phyloP scores from a whole-genome alignment of 1,139 yeast species.

The Pichia sp. region DNA sequence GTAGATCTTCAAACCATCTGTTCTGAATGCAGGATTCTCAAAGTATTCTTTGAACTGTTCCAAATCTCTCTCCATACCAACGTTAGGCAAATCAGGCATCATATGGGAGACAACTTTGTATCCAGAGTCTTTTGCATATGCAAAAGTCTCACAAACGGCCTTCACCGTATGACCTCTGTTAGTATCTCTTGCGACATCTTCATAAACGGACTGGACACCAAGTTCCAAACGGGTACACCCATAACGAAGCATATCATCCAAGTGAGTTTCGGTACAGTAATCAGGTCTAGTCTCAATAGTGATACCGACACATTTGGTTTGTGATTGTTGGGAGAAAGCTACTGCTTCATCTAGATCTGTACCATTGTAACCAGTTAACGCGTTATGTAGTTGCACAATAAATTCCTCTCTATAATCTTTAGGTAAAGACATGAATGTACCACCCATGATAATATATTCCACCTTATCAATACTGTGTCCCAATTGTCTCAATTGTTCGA shows the following conservation, averaged over 20 bases:
- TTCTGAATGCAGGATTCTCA: slow-evolving; percentile 94
- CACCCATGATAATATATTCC: slow-evolving; percentile 98
- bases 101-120: slow-evolving; percentile 96
- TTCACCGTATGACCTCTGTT: slow-evolving; percentile 97
- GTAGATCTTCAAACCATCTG: slow-evolving; percentile 92
- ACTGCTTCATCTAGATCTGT: slow-evolving; percentile 87
- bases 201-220: slow-evolving; percentile 96
- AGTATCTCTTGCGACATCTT: slow-evolving; percentile 97
- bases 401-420: slow-evolving; percentile 83
- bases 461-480: slow-evolving; percentile 98
- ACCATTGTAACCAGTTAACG: slow-evolving; percentile 89
- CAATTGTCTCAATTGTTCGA: slow-evolving; percentile 87
- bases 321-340: slow-evolving; percentile 83
- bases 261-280: slow-evolving; percentile 93
- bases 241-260: slow-evolving; percentile 90
- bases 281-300: slow-evolving; percentile 99
- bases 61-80: slow-evolving; percentile 96
- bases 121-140: slow-evolving; percentile 95
- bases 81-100: slow-evolving; percentile 99
- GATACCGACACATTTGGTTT: slow-evolving; percentile 96
- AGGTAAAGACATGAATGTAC: slow-evolving; percentile 95
- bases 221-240: slow-evolving; percentile 97
- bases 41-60: slow-evolving; percentile 95
- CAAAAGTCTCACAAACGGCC: slow-evolving; percentile 94
- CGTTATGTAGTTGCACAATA: slow-evolving; percentile 87